Evolutionary conservation across 176 grass and related monocot genomes (phyloP).

Genomic region (Urochloa ruziziensis): DNA sequence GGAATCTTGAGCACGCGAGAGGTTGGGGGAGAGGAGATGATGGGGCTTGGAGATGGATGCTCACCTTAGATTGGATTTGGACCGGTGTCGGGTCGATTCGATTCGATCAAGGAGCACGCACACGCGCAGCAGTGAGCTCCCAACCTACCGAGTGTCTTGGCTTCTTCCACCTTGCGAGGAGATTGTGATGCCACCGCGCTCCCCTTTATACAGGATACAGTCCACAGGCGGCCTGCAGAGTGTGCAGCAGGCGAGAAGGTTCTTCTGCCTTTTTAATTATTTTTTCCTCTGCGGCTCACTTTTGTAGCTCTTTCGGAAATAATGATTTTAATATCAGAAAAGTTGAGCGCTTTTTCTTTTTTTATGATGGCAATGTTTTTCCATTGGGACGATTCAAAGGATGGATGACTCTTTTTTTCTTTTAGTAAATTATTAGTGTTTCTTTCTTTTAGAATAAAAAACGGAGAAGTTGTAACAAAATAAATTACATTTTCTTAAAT

Average conservation of each 20-base stretch:
- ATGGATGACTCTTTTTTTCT: not conserved
- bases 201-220: not conserved
- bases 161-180: not conserved
- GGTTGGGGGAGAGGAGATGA: too few relatives aligned
- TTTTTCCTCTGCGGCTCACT: not conserved
- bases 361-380: too few relatives aligned
- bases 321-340: not conserved
- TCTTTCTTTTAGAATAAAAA: too few relatives aligned
- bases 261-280: not conserved
- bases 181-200: not conserved
- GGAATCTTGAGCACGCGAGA: not conserved
- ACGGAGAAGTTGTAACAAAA: too few relatives aligned
- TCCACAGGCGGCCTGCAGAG: not conserved
- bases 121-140: not conserved
- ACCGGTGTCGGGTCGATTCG: too few relatives aligned
- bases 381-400: not conserved
- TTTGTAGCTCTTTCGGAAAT: too few relatives aligned
- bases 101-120: not conserved
- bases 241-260: not conserved
- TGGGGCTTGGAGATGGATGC: not conserved
- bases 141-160: not conserved
- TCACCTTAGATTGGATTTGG: conserved; percentile 18
- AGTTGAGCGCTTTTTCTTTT: not conserved
- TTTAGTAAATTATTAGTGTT: not conserved
- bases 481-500: too few relatives aligned